Evolutionary conservation across 2,329 filamentous ascomycete species (phyloP), one percentile per base, ranked within the genome.

Genomic region (Penicillium sp.): DNA sequence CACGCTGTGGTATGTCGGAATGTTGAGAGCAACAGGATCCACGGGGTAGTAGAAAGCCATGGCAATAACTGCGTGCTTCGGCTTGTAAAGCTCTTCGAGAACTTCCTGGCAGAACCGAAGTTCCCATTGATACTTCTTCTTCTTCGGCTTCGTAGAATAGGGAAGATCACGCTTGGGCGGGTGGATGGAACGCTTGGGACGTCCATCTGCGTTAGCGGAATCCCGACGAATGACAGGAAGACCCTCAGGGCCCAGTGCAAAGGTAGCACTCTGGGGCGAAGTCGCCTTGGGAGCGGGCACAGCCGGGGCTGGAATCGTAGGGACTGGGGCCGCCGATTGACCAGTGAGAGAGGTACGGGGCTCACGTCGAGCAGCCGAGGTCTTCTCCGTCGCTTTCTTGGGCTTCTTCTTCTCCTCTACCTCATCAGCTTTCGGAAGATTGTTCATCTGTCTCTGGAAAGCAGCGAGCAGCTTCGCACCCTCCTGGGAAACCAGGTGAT

Each of bases 151-250:
- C 65, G 89, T 88, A 19, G 89, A 86, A 74, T 97, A 98, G 7
- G 93, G 90, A n/a, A 97, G 84, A 73, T 98, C 95, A 67, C 94
- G 93, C 72, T 94, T 93, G 0, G 95, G 93, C 8, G 93, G 91
- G 70, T 97, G 92, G 58, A 98, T 97, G 14, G 94, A 92, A 57
- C 95, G 89, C 82, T 97, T 97, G 11, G 94, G 93, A 55, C 95
- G 87, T 59, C 89, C 90, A 67, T 93, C 91, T 4, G 85, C 84
- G 60, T 89, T 89, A 6, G 87, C 89, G 1, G 92, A 96, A 70
- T 96, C 92, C 22, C 94, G 90, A 57, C 95, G 89, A 65, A 95
- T 95, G 42, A 92, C 83, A 8, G 92, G 92, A 42, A 92, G 84
- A 1, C 91, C 92, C 68, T 92, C 87, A 1, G 91, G 87, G 26